Conservation (phyloP, 2,329 filamentous ascomycete species). For the Cytospora schulzeri region DNA sequence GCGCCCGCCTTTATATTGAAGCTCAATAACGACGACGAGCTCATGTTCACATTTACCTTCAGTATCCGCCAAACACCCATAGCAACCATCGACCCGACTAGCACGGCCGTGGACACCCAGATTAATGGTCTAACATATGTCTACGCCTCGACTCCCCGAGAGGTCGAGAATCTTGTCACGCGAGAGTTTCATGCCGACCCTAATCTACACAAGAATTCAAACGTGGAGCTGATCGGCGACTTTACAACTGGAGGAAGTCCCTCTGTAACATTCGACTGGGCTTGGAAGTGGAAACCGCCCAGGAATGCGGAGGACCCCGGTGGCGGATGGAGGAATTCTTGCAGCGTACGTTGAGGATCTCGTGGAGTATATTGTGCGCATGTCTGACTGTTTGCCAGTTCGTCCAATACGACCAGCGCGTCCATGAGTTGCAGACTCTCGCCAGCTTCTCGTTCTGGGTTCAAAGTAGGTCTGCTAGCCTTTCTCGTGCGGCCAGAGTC, state of each 20-base stretch:
- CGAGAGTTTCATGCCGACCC: slow-evolving; percentile 96
- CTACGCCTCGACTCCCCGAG: slow-evolving; percentile 80
- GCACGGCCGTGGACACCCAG: slow-evolving; percentile 65
- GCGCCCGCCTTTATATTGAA: slow-evolving; percentile 81
- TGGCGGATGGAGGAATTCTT: slow-evolving; percentile 93
- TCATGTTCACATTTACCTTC: slow-evolving; percentile 92
- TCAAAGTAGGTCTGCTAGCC: slow-evolving; percentile 59
- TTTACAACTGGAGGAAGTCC: slow-evolving; percentile 81
- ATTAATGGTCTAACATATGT: slow-evolving; percentile 92
- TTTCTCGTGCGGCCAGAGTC: slow-evolving; percentile 25
- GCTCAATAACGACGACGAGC: slow-evolving; percentile 85
- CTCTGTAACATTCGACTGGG: slow-evolving; percentile 89
- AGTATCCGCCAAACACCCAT: slow-evolving; percentile 58
- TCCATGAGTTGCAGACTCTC: slow-evolving; percentile 84
- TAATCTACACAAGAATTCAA: slow-evolving; percentile 95
- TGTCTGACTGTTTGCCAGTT: slow-evolving; percentile 59
- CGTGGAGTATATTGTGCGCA: neutral
- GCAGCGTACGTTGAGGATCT: slow-evolving; percentile 64
- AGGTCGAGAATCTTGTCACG: slow-evolving; percentile 91
- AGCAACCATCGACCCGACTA: slow-evolving; percentile 49
- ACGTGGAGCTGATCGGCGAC: slow-evolving; percentile 93
- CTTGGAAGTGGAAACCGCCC: slow-evolving; percentile 95
- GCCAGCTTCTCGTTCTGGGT: slow-evolving; percentile 97
- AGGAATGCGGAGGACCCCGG: slow-evolving; percentile 78
- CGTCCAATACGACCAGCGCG: slow-evolving; percentile 93